Evolutionary conservation across 345 rosid species (phyloP), one percentile per base, ranked within the genome.

Genomic region (Rhodamnia argentea): DNA sequence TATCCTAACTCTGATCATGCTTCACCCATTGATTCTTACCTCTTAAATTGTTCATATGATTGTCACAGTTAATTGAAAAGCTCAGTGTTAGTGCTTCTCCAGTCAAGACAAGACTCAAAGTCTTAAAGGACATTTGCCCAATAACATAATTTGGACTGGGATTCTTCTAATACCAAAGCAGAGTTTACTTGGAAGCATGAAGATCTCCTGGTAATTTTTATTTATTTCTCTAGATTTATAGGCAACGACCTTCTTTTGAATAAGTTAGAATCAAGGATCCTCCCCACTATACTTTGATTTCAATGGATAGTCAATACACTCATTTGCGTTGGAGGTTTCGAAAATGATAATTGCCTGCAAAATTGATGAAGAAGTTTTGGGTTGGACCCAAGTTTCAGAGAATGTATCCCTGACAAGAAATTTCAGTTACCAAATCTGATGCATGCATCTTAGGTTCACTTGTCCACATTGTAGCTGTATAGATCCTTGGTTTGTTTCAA

Each of bases 91-190:
- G 90, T 84, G 95, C 98, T 88, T 98, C 99, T 78, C 91, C 96
- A 6, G 90, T 93, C 57, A 98, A 92, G 90, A 88, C 85, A 83
- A 95, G 93, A 92, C 94, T 97, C 60, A 95, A 91, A 88, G 90
- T 93, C 60, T 89, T 97, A 89, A 95, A 95, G 92, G 98, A 95
- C 87, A 97, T 97, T 37, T 84, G 96, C 98, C 1, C 87, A 85
- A 81, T 98, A 97, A 90, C 89, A 92, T 88, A 91, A 89, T 87
- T 44, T 95, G 89, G 93, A 87, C 20, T 95, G 99, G 98, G 98
- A 97, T 87, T 93, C 95, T 84, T 95, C 98, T n/a, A 89, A 83
- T 54, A 93, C 98, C 6, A 98, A 95, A 91, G 96, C 97, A n/a
- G 98, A 94, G 89, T 93, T 97, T 87, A 84, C 57, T 87, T 95